Conservation (phyloP, 352 stramenopile species). For the Phytophthora palmivora region DNA sequence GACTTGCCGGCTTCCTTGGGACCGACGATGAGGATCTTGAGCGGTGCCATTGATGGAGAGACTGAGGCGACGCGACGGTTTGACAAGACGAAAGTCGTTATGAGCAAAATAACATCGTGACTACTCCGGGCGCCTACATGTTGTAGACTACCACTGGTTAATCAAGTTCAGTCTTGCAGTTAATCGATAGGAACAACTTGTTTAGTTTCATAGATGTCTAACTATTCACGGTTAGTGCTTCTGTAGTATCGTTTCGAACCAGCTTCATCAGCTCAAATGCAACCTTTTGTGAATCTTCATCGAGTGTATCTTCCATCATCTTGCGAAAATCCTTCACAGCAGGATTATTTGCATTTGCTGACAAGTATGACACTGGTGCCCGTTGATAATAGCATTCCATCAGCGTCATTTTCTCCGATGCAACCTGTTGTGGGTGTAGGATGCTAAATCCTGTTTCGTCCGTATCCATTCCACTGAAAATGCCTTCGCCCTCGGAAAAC, state of each 20-base stretch:
- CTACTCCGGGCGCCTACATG: no score
- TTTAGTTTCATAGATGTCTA: no score
- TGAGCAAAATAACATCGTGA: no score
- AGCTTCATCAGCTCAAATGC: background rate
- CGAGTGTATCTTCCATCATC: background rate
- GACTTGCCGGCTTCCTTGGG: constrained; percentile 86
- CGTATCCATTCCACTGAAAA: constrained; percentile 36
- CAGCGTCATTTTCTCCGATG: background rate
- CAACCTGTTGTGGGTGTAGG: background rate
- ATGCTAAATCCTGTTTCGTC: constrained; percentile 2
- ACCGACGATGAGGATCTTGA: constrained; percentile 85
- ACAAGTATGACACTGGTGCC: background rate
- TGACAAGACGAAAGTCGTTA: no score
- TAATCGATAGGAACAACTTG: no score
- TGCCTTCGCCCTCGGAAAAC: constrained; percentile 36
- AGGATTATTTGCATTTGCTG: background rate
- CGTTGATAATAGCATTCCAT: background rate
- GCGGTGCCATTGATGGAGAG: constrained; percentile 42
- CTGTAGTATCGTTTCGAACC: background rate
- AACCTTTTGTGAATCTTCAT: background rate
- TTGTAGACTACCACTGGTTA: no score
- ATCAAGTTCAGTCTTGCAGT: no score
- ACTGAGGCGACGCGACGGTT: no score
- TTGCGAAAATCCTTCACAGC: background rate
- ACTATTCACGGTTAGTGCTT: no score